Percentiles rank a stretch among this genome's conserved stretches.
phyloP scores from a whole-genome alignment of 202 grass and related monocot species.

The Carex arenaria region DNA sequence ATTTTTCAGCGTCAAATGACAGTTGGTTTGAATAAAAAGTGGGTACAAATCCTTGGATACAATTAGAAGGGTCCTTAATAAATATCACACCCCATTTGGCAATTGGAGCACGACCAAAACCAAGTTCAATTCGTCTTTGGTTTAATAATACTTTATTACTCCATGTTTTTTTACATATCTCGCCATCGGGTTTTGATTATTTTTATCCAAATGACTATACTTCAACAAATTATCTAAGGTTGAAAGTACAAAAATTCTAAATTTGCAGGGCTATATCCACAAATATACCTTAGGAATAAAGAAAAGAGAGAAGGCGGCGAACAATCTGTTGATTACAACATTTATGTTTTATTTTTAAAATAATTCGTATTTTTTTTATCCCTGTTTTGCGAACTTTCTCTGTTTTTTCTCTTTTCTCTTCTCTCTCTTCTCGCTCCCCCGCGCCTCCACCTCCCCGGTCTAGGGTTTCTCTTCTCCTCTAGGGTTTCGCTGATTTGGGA shows the following conservation, averaged over 20 bases:
- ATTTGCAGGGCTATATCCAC: not conserved
- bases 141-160: not conserved
- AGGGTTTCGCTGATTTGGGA: constrained; percentile 12
- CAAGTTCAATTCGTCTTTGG: not conserved
- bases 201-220: not conserved
- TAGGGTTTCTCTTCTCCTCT: constrained; percentile 20
- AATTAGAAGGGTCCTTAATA: too few relatives aligned
- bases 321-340: constrained; percentile 19
- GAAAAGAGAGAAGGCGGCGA: constrained; percentile 9
- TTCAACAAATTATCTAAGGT: not conserved
- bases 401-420: not conserved
- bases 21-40: too few relatives aligned
- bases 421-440: not conserved
- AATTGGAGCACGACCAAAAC: not conserved
- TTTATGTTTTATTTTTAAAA: constrained; percentile 11
- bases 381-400: not conserved
- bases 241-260: not conserved
- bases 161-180: not conserved
- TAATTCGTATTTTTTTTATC: constrained; percentile 19
- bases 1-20: too few relatives aligned
- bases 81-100: not conserved
- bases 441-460: not conserved
- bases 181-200: not conserved
- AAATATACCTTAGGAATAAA: not conserved
- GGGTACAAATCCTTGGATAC: too few relatives aligned